Base-by-base conservation (phyloP, 2,329 filamentous ascomycete species). In the Fonsecaea pedrosoi region DNA sequence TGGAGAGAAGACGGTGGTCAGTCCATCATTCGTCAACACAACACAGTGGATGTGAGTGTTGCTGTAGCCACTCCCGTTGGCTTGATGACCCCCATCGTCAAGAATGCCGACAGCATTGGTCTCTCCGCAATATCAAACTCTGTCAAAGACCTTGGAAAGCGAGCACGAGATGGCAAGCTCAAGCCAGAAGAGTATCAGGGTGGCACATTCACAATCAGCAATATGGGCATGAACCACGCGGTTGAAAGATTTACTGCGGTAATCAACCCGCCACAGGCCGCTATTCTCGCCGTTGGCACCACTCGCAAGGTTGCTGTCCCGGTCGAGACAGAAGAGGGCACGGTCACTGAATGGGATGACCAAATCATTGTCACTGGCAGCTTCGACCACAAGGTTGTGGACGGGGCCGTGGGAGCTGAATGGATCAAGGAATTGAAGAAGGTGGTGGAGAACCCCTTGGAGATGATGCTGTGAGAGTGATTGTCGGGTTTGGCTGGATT, bases 101-200 rank as follows among this genome's bases (percentile, higher is more conserved):
- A 91, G 81, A 90, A 90, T 74, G 95, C 94, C 69, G 92, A 94
- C 79, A 87, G 84, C 75, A 91, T 92, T 74, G 95, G 95, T 70
- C 90, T 99, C 65, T 88, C 93, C 81, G 87, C 87, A 78, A 97
- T 99, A 83, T 97, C 93, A 62, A 82, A 86, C 76, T 86, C 92
- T 79, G 90, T 99, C 84, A 98, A 98, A 86, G 93, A 97, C 77
- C 91, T 99, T 64, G 94, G 94, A 78, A 97, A 96, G 89, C 92
- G 92, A 79, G 95, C 95, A 70, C 89, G 93, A 69, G 95, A 98
- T 74, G 92, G 92, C 83, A 99, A 98, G 89, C 91, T 99, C 75
- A 98, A 98, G 90, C 95, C 95, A 56, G 94, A 99, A 81, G 94
- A 99, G 83, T 99, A 96, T 89, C 94, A 97, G 86, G 95, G 95